A percentile compares a stretch with the other conserved stretches of the same genome.
These are phyloP conservation scores for Trichophyton rubrum DNA, from an alignment of 2,329 filamentous ascomycete species.

Conservation along the genomic window DNA sequence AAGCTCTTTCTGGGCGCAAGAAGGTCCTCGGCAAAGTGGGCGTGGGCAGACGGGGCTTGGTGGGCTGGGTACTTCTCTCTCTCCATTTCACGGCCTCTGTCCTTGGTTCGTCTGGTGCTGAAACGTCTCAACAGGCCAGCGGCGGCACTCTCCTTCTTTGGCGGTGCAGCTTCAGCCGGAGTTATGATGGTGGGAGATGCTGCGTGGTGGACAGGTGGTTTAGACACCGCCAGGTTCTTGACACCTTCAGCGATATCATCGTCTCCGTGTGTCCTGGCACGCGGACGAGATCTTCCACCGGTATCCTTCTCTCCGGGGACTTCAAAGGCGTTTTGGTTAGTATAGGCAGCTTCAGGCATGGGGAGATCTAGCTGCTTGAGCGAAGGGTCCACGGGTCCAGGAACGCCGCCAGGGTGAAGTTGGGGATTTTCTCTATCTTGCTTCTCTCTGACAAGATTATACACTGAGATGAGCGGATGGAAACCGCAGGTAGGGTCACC, in stretches of 20 bases:
- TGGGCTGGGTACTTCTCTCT: constrained; percentile 46
- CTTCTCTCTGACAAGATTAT: constrained; percentile 93
- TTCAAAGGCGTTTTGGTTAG: constrained; percentile 72
- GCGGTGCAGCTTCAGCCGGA: constrained; percentile 44
- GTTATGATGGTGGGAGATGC: constrained; percentile 37
- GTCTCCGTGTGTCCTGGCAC: constrained; percentile 87
- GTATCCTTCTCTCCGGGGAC: constrained; percentile 81
- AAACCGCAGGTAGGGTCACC: constrained; percentile 86
- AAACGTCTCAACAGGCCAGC: constrained; percentile 75
- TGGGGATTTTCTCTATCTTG: constrained; percentile 56
- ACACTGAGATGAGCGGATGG: constrained; percentile 82
- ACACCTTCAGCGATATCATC: constrained; percentile 69
- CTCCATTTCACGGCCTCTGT: constrained; percentile 34
- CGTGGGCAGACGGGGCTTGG: constrained; percentile 62
- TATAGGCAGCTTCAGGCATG: constrained; percentile 75
- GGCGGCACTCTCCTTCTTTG: constrained; percentile 77
- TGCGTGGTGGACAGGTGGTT: constrained; percentile 36
- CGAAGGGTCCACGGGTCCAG: constrained; percentile 43
- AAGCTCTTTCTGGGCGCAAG: constrained; percentile 70
- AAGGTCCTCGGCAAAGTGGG: constrained; percentile 64
- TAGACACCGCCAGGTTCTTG: constrained; percentile 50
- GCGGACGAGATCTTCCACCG: constrained; percentile 67
- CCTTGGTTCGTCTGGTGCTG: constrained; percentile 64
- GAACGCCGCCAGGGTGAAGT: constrained; percentile 45
- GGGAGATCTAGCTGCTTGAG: constrained; percentile 61